Evolutionary conservation across 2,329 filamentous ascomycete species (phyloP), one percentile per base, ranked within the genome.

Genomic region (Pestalotiopsis sp.): DNA sequence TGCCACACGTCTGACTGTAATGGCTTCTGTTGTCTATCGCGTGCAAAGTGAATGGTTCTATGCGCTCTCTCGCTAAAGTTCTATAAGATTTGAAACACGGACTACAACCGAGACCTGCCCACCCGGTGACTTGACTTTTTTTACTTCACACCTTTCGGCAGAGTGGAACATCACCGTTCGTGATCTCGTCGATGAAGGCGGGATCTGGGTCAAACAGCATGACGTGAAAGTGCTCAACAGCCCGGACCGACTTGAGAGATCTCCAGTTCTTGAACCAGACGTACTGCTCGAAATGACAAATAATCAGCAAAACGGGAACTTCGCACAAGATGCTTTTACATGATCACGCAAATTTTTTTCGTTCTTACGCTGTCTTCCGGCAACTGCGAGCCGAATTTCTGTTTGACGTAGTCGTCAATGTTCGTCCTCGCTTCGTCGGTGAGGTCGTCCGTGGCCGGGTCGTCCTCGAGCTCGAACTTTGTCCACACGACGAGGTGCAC

Each of bases 161-260:
- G 75, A 92, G 83, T 1, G 93, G 89, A 58, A 91, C 83, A 80
- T 97, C 94, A 13, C 90, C 91, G 48, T 88, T 82, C 5, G 94
- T 97, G 69, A 97, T 85, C 66, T 88, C 81, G 64, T 82, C 81
- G 59, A 97, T 80, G 72, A 97, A 93, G 3, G 82, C 84, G 52
- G 84, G 82, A 73, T 95, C 90, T 1, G 94, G 91, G 72, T 93
- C 85, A 77, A 91, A 92, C 66, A 98, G 83, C 94, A 98, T 94
- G 75, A 98, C 91, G 79, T 98, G 95, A 76, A 98, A 96, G 78
- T 98, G 95, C 83, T 98, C 94, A 11, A 98, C 88, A 0, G 92
- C 89, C 73, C 94, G 89, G 35, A 98, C 88, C 26, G 92, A 96
- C 82, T 97, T 97, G 72, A 98, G 81, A 17, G 86, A 88, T 66